Evolutionary conservation across 192 early-diverging fungal genomes (phyloP), one percentile per base, ranked within the genome.

Genomic region (Rhizophagus sp.): DNA sequence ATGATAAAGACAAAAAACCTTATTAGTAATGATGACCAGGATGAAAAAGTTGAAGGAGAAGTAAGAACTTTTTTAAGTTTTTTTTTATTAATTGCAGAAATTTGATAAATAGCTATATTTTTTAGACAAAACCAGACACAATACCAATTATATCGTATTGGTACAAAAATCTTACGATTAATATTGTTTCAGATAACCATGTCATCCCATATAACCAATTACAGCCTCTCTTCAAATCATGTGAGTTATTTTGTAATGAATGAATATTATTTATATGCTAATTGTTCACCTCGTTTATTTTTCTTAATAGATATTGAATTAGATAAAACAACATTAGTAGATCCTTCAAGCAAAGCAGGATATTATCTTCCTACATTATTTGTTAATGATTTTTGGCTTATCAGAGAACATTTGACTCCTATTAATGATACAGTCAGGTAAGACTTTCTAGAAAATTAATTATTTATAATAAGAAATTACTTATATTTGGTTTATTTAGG

Each of bases 311-410:
- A 84, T 49, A 78, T 87, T 71, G 83, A 83, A 52, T 63, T 88
- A 63, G 89, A 90, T 52, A 79, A 65, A 24, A 81, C 65, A 17
- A 82, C 83, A n/a, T 39, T 64, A 19, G 57, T 61, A 12, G 86
- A 86, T 79, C 62, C 67, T 6, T 65, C 83, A 10, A 84, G 85
- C 13, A 82, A 87, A 33, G 33, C 75, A 66, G 86, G 88, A 62
- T 89, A 81, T 81, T 95, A 91, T 81, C 85, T 87, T 34, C 96
- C 96, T 8, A 81, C 91, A 36, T 85, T 96, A 52, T 92, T 87
- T 72, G 86, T 87, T 22, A 95, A 97, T 75, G 93, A 95, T 71
- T 97, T 97, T 73, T 97, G 95, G 95, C 75, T 90, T 72, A 82
- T 96, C 30, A 78, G 79, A 19, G 91, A 94, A 13, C 88, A 95